These are phyloP conservation scores for Dothistroma pini DNA, from an alignment of 2,329 filamentous ascomycete genomes.

Conservation along the genomic window DNA sequence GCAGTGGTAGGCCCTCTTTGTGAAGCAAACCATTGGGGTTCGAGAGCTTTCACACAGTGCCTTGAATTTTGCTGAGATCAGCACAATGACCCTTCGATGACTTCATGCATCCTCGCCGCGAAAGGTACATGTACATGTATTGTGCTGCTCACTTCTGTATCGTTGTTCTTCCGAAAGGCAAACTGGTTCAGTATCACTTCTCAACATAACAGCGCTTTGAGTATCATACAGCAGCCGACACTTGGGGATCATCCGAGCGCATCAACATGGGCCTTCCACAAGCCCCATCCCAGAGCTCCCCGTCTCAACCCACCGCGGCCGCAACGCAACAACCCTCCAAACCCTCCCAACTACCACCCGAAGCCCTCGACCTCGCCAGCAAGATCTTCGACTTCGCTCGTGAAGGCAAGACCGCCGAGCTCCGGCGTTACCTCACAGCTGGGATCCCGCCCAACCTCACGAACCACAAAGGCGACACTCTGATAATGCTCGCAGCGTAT, in stretches of 20 bases:
- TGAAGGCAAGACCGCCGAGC: conserved; percentile 53
- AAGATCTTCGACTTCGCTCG: conserved; percentile 66
- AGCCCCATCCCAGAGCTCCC: neutral
- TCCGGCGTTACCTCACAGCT: conserved; percentile 61
- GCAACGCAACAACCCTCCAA: conserved; percentile 4
- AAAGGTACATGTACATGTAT: neutral
- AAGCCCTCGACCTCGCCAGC: conserved; percentile 62
- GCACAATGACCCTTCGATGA: neutral
- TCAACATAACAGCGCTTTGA: neutral
- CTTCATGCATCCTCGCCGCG: neutral
- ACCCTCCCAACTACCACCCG: conserved; percentile 50
- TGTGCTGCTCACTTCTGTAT: neutral
- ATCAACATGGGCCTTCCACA: conserved; percentile 19
- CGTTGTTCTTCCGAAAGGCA: neutral
- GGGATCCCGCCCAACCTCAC: conserved; percentile 68
- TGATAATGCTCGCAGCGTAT: conserved; percentile 71
- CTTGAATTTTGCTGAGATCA: too few relatives aligned
- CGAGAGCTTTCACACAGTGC: too few relatives aligned
- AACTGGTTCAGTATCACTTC: neutral
- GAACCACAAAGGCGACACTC: conserved; percentile 69
- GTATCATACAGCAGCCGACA: neutral
- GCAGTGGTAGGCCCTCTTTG: too few relatives aligned
- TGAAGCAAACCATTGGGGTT: too few relatives aligned
- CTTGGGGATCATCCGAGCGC: neutral
- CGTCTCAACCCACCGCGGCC: neutral